Evolutionary conservation across 2,329 filamentous ascomycete species (phyloP), one percentile per base, ranked within the genome.

Genomic region (Aspergillus aculeatinus): DNA sequence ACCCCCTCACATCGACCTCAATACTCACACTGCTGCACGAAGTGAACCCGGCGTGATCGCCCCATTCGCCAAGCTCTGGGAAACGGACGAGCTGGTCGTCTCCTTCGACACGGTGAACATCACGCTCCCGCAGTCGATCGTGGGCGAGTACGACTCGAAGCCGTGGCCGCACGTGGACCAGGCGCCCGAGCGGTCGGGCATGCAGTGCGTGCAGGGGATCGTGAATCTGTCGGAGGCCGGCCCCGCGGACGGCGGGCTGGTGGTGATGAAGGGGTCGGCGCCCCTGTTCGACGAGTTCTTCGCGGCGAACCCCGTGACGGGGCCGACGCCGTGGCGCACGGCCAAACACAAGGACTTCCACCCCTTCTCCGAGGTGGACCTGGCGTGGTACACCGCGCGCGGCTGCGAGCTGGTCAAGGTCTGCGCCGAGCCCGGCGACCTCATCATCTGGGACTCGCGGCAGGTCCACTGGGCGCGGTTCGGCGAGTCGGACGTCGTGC

Each of bases 311-410:
- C 52, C 52, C 4, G 52, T 55, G 3, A 55, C 52, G n/a, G 52
- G 52, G 14, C 52, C 52, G 23, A 55, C 52, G 9, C 52, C 52
- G 7, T 55, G 52, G 52, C 52, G 52, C 23, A 55, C 52, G 2
- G 52, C 52, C 42, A 55, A 55, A 23, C 52, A 55, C 16, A 55
- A 55, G 52, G 52, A 55, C 21, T 55, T 55, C 52, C 52, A 55
- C 10, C 52, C 52, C 5, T 55, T 55, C 52, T 21, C 27, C 12
- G 52, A 55, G 23, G 47, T 23, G 52, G 19, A 55, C 12, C 5
- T 55, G 16, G 39, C 31, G 16, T 55, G 52, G 52, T 55, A 55
- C n/a, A 39, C 39, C 35, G 23, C 35, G n/a, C 52, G n/a, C 6
- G 52, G 52, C 11, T 55, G 52, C n/a, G 52, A 55, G 27, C 47